Base-by-base conservation (phyloP, 2,329 filamentous ascomycete species). In the Amauroascus verrucosus region DNA sequence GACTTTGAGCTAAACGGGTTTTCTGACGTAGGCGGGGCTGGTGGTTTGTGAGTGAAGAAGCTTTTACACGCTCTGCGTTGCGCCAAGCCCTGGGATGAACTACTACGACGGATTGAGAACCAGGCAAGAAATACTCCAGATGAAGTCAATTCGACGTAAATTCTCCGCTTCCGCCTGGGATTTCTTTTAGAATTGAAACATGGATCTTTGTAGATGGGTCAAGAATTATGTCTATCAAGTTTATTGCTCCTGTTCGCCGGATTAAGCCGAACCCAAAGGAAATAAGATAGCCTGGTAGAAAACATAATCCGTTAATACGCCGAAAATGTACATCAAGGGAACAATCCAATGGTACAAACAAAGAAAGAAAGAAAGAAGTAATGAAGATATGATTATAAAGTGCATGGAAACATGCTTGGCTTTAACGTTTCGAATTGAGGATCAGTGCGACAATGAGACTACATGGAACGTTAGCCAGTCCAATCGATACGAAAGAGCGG, bases 381-480 rank as follows among this genome's bases (percentile, higher is more conserved):
- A n/a, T n/a, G n/a, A 48, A 37, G 8, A 24, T 8, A 51, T 30
- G 24, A 7, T 30, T 22, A 18, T 7, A 43, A 32, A 26, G 11
- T 6, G 26, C 14, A 32, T 7, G n/a, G 16, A 26, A 43, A 20
- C 4, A 5, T 32, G 16, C 7, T 22, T 32, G 2, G 13, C 14
- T 13, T 50, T 43, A 82, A 75, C 78, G 83, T 75, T 87, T 87
- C 58, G 87, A 91, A 79, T 95, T 94, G 65, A 95, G 80, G 66
- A 95, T 89, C 33, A 95, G 80, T 49, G 86, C 88, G 56, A 95
- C 88, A 65, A 95, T 95, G 59, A 95, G 81, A 37, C 88, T 93
- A 61, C 30, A 28, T 20, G 22, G 14, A 26, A 40, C 14, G 16
- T 43, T 5, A 43, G 40, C 22, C 11, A 43, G 22, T 5, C 40